Conservation (phyloP, 345 rosid genomes). For the Eucalyptus polyanthemos region DNA sequence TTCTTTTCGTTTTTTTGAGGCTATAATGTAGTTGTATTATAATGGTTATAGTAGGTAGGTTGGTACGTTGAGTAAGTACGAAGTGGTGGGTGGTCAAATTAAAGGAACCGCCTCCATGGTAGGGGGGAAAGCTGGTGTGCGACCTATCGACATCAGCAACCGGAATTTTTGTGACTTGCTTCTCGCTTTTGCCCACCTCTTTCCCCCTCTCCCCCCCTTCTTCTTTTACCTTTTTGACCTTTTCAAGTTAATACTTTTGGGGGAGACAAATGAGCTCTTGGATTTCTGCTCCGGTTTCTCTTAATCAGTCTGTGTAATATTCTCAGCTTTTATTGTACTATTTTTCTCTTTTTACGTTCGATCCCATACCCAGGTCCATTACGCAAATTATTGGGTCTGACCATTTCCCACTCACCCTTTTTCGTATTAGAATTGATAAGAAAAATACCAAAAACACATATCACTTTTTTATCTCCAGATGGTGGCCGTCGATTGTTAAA, state of each 20-base stretch:
- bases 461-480: too few relatives aligned
- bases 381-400: too few relatives aligned
- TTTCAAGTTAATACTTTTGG: background rate
- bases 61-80: background rate
- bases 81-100: background rate
- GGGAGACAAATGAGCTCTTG: background rate
- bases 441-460: too few relatives aligned
- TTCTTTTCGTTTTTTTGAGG: background rate
- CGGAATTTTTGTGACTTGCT: background rate
- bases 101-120: background rate
- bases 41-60: background rate
- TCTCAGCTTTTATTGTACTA: background rate
- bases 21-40: background rate
- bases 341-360: background rate
- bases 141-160: background rate
- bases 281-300: background rate
- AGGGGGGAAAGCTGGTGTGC: background rate
- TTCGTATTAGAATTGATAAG: too few relatives aligned
- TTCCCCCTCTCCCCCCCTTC: background rate
- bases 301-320: background rate
- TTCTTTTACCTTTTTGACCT: background rate
- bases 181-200: background rate
- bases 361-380: background rate
- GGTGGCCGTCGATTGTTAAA: background rate
- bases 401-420: too few relatives aligned